Percentiles rank a stretch among this genome's conserved stretches.
Conservation (phyloP, 2,329 filamentous ascomycete genomes). For the Rutstroemia sp. region DNA sequence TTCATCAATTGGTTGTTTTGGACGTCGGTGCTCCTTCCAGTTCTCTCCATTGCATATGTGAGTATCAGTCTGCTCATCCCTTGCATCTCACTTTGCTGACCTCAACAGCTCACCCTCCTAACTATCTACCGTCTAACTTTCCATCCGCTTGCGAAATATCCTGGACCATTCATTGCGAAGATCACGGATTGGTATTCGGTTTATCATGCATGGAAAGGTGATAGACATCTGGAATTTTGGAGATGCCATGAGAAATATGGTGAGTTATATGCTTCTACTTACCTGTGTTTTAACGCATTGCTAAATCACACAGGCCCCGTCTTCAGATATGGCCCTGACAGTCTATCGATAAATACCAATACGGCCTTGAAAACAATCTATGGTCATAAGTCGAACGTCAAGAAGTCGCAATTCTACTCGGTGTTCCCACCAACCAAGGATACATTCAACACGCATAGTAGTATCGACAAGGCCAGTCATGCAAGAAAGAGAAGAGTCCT, state of each 20-base stretch:
- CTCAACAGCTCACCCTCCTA: conserved; percentile 8
- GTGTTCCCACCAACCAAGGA: conserved; percentile 59
- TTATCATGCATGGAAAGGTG: conserved; percentile 32
- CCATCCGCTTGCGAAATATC: conserved; percentile 32
- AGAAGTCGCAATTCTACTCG: conserved; percentile 67
- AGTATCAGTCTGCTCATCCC: background rate
- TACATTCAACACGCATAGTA: conserved; percentile 65
- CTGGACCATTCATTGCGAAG: conserved; percentile 31
- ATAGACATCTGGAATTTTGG: conserved; percentile 31
- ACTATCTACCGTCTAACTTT: conserved; percentile 34
- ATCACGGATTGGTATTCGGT: conserved; percentile 28
- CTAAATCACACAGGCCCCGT: conserved; percentile 38
- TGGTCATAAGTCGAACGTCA: conserved; percentile 54
- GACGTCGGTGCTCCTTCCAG: background rate
- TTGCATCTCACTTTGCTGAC: background rate
- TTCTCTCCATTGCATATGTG: conserved; percentile 1
- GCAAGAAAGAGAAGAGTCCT: conserved; percentile 58
- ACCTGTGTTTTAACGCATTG: background rate
- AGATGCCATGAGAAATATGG: conserved; percentile 32
- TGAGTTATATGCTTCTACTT: conserved; percentile 17
- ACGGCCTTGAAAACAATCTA: conserved; percentile 61
- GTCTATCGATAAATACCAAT: conserved; percentile 68
- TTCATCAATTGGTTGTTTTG: background rate
- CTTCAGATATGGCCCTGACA: conserved; percentile 72
- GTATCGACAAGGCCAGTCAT: conserved; percentile 60